Percentiles rank a stretch among this genome's conserved stretches.
Evolutionary conservation across 2,329 filamentous ascomycete species (phyloP).

Genomic region (Aurifilum marmelostoma): DNA sequence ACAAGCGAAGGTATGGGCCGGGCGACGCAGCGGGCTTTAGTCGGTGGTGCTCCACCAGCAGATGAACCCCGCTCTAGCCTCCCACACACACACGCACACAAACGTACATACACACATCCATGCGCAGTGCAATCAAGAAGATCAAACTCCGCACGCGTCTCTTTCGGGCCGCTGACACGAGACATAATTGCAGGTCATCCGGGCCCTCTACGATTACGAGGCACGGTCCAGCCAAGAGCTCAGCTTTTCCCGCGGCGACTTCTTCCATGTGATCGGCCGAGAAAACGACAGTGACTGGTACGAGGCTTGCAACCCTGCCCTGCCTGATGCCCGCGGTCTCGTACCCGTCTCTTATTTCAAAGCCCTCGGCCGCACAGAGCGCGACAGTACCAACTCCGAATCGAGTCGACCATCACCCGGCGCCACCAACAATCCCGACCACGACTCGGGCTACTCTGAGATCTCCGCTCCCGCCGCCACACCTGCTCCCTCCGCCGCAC

Average conservation of each 20-base stretch:
- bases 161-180: constrained; percentile 32
- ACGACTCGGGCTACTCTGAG: constrained; percentile 91
- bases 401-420: constrained; percentile 51
- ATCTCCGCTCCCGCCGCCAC: constrained; percentile 36
- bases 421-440: constrained; percentile 66
- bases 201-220: constrained; percentile 91
- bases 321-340: constrained; percentile 84
- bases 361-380: constrained; percentile 85
- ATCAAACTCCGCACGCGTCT: too few relatives aligned
- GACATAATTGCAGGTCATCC: constrained; percentile 73
- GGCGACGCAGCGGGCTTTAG: constrained; percentile 16
- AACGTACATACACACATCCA: neutral
- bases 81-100: neutral
- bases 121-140: too few relatives aligned
- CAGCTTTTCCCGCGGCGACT: constrained; percentile 92
- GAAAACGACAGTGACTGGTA: constrained; percentile 97
- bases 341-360: constrained; percentile 96
- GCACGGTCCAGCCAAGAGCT: constrained; percentile 78
- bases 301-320: constrained; percentile 92
- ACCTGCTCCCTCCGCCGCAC: constrained; percentile 40
- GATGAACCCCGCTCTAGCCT: constrained; percentile 24
- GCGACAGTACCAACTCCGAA: constrained; percentile 79
- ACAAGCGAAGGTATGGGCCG: constrained; percentile 14
- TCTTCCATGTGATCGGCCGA: constrained; percentile 95
- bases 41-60: constrained; percentile 14